Conservation (phyloP, 2,329 filamentous ascomycete species). For the Bipolaris victoriae region DNA sequence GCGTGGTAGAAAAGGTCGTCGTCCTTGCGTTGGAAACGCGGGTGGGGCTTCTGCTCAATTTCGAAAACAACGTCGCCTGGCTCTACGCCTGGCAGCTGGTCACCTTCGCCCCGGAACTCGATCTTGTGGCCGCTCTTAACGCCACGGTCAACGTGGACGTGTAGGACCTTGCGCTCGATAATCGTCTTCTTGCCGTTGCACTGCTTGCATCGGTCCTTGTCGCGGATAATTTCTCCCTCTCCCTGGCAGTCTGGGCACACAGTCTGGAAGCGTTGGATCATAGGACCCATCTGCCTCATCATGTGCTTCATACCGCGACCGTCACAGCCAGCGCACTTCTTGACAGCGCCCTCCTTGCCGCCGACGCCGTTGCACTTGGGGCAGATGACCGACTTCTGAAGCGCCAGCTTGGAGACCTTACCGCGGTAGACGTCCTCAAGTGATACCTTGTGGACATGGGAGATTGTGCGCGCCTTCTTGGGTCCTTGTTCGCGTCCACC, state of each 20-base stretch:
- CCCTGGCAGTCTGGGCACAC: conserved; percentile 98
- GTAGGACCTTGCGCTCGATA: conserved; percentile 95
- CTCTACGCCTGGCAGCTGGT: conserved; percentile 90
- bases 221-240: conserved; percentile 94
- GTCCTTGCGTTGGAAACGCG: conserved; percentile 92
- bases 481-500: conserved; percentile 82
- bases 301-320: conserved; percentile 99
- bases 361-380: conserved; percentile 91
- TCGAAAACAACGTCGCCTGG: conserved; percentile 97
- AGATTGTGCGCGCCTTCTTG: conserved; percentile 91
- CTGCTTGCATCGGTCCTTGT: conserved; percentile 96
- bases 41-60: conserved; percentile 98
- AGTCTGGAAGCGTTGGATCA: conserved; percentile 99
- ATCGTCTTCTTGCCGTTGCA: conserved; percentile 98
- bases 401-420: conserved; percentile 95
- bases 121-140: conserved; percentile 94
- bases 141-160: conserved; percentile 96
- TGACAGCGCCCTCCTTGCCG: conserved; percentile 97
- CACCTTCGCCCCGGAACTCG: conserved; percentile 95
- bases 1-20: conserved; percentile 95
- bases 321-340: conserved; percentile 88
- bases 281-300: conserved; percentile 99
- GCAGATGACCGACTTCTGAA: conserved; percentile 98
- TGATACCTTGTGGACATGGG: conserved; percentile 97
- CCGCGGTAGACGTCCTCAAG: conserved; percentile 98